Evolutionary conservation across 2,329 filamentous ascomycete genomes (phyloP), one percentile per base, ranked within the genome.

Genomic region (Exophiala bonariae): DNA sequence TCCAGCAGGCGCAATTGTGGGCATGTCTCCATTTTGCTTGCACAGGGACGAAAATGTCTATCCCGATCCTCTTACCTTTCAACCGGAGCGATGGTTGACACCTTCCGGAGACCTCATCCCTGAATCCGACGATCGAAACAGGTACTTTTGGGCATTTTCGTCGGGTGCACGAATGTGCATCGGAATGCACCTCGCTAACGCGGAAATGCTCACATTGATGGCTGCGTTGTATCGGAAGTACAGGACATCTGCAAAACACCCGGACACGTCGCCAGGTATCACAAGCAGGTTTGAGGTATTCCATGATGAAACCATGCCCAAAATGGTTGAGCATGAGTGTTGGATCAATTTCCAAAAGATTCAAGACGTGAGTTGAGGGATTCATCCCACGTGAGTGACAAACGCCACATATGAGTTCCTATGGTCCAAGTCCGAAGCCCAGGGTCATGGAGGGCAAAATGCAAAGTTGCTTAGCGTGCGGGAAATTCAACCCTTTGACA

Each of bases 141-240:
- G 53, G 41, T 58, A 47, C 44, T 70, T 63, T 34, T 71, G 66
- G 67, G 61, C 66, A 7, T 69, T 68, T 32, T 69, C 67, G 1
- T 68, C 66, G 40, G 67, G 67, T 31, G 66, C 61, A 13, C 57
- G 67, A n/a, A 70, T 71, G 66, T 70, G 64, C 45, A 66, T 71
- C 54, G 67, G 69, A 1, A 56, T 68, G 52, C 64, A 67, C 57
- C 60, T 77, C 7, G 75, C 75, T 2, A 74, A 76, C 66, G 71
- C 72, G 10, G 74, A 77, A 55, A 76, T 78, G 73, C 73, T 69
- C 1, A 73, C 70, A 1, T 56, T 78, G 6, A 57, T 72, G 1
- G 66, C 72, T 3, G 68, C 71, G 2, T 52, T 78, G 3, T 76
- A 78, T 57, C 59, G 69, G 40, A 62, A 57, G 20, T 78, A 75